Percentiles rank a stretch among this genome's conserved stretches.
These are phyloP conservation scores for Strobilomyces echinocephalus DNA, from an alignment of 768 basidiomycete genomes.

Conservation along the genomic window DNA sequence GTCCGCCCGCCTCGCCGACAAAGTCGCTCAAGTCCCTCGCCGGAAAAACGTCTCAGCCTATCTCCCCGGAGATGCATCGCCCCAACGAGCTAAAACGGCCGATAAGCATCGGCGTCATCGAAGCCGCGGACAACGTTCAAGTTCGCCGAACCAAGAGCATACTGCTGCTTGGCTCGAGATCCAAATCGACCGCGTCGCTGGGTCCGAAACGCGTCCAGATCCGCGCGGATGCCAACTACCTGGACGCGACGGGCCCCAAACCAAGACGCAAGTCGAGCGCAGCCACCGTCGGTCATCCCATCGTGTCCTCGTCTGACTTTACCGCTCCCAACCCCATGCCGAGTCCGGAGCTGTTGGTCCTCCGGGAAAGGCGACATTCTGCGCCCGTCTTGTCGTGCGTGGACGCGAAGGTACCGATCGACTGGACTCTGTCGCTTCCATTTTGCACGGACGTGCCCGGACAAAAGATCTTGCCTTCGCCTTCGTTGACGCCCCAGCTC, in stretches of 20 bases:
- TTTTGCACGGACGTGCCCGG: constrained; percentile 28
- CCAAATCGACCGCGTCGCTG: constrained; percentile 21
- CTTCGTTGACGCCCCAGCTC: not conserved
- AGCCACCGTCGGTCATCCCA: constrained; percentile 7
- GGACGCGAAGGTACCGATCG: not conserved
- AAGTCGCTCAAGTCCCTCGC: constrained; percentile 10
- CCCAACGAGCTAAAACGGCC: constrained; percentile 19
- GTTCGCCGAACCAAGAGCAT: constrained; percentile 32
- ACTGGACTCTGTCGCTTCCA: constrained; percentile 31
- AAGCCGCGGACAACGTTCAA: constrained; percentile 23
- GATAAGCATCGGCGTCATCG: constrained; percentile 28
- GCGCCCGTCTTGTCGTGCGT: constrained; percentile 22
- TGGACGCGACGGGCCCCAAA: constrained; percentile 14
- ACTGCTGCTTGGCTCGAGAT: constrained; percentile 25
- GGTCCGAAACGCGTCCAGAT: constrained; percentile 28
- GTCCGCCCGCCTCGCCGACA: constrained; percentile 29
- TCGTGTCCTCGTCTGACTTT: not conserved
- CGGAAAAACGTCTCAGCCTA: not conserved
- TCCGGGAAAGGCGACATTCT: constrained; percentile 29
- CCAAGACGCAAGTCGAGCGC: constrained; percentile 27
- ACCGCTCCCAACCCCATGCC: not conserved
- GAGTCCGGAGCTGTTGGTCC: constrained; percentile 20
- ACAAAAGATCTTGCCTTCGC: constrained; percentile 11
- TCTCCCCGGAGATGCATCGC: constrained; percentile 8
- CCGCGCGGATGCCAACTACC: constrained; percentile 17